Conservation (phyloP, 225 moss, liverwort and hornwort species). For the Thuidium tamariscinum region DNA sequence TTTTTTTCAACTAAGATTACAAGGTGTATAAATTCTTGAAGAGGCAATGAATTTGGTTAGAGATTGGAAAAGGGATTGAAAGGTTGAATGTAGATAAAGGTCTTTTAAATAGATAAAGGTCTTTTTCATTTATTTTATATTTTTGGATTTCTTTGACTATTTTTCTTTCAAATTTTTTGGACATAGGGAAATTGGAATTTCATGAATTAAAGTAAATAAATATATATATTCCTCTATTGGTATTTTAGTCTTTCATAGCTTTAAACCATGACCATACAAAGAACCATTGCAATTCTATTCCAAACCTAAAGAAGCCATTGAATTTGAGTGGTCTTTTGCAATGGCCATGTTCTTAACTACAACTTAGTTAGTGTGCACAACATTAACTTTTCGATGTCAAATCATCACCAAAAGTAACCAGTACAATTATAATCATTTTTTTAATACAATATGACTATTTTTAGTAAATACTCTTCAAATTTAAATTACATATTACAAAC, state of each 20-base stretch:
- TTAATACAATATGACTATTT: background rate
- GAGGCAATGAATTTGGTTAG: too few relatives aligned
- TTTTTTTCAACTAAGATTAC: too few relatives aligned
- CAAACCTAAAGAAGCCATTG: background rate
- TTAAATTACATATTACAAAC: background rate
- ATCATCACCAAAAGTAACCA: background rate
- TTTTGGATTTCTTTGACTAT: too few relatives aligned
- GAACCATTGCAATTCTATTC: background rate
- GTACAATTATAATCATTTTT: background rate
- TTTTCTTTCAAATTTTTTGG: too few relatives aligned
- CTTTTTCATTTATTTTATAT: too few relatives aligned
- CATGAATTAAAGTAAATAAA: background rate
- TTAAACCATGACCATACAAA: background rate
- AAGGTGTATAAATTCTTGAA: too few relatives aligned
- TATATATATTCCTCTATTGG: too few relatives aligned
- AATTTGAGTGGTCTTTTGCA: background rate
- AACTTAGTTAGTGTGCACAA: accelerated
- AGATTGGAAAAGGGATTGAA: too few relatives aligned
- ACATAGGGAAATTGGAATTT: background rate
- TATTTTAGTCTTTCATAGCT: background rate
- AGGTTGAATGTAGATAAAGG: too few relatives aligned
- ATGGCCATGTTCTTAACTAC: background rate
- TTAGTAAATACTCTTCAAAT: background rate
- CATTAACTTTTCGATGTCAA: background rate
- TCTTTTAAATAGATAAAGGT: too few relatives aligned